Evolutionary conservation across 371 early-diverging fungal species (phyloP).

Genomic region (Funneliformis caledonium): DNA sequence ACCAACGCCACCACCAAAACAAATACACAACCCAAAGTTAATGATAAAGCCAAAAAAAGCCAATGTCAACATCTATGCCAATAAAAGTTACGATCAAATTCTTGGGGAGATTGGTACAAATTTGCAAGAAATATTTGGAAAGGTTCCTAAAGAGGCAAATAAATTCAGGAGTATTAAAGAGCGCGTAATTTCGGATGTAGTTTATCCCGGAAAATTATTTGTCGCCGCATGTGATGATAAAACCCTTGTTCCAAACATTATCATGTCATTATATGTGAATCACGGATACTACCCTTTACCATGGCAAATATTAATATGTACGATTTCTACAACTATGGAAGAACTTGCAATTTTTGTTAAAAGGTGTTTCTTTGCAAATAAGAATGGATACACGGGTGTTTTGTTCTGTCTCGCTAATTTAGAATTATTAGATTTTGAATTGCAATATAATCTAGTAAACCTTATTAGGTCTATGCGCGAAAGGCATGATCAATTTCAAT

Average conservation of each 20-base stretch:
- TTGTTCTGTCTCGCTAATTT: constrained; percentile 41
- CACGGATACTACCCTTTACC: constrained; percentile 32
- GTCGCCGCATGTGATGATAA: constrained; percentile 41
- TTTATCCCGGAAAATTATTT: constrained; percentile 37
- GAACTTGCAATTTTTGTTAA: constrained; percentile 36
- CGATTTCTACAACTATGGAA: constrained; percentile 31
- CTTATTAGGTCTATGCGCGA: constrained; percentile 17
- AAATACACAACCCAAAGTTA: no score
- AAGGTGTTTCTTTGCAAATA: constrained; percentile 40
- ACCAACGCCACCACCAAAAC: no score
- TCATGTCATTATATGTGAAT: constrained; percentile 38
- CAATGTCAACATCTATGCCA: no score
- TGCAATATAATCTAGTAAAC: constrained; percentile 38
- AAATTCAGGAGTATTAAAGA: background rate
- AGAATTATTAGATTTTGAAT: constrained; percentile 39
- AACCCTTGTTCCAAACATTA: constrained; percentile 41
- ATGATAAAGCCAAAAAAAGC: no score
- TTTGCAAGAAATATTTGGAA: background rate
- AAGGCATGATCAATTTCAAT: background rate
- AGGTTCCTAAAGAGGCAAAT: background rate
- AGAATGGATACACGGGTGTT: background rate
- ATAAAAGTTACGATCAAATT: constrained; percentile 6
- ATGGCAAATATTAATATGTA: constrained; percentile 38
- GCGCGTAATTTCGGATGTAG: constrained; percentile 19
- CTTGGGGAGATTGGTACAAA: constrained; percentile 26